Percentiles rank a stretch among this genome's conserved stretches.
Conservation (phyloP, 2,329 filamentous ascomycete species). For the Fusarium heterosporum region DNA sequence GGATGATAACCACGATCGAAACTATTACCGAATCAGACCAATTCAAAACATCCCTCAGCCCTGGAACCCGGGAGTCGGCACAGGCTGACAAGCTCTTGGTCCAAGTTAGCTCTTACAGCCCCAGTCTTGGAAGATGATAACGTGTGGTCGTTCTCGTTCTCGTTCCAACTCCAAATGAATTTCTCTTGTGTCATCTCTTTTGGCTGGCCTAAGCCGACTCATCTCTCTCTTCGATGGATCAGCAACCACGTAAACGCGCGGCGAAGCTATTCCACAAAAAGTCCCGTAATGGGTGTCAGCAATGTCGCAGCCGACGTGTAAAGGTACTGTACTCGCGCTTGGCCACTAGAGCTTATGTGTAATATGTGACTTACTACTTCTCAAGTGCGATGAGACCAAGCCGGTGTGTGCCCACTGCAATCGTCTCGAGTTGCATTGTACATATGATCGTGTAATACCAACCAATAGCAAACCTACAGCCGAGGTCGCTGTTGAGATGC, state of each 20-base stretch:
- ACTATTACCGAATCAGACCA: not conserved
- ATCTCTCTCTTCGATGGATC: not conserved
- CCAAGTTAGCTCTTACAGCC: not conserved
- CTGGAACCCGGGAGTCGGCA: not conserved
- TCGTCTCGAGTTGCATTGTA: not conserved
- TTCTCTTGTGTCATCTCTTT: not conserved
- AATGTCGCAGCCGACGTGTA: conserved; percentile 11
- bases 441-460: not conserved
- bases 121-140: not conserved
- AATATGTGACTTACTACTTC: not conserved
- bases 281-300: conserved; percentile 13
- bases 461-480: not conserved
- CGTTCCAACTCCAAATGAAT: not conserved
- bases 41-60: not conserved
- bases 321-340: not conserved
- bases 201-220: not conserved
- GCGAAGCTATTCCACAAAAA: conserved; percentile 17
- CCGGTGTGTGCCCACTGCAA: conserved; percentile 2
- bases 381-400: conserved; percentile 7
- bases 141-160: conserved; percentile 10
- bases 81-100: not conserved
- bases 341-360: too few relatives aligned
- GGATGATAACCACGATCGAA: not conserved
- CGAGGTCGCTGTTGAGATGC: not conserved
- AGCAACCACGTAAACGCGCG: conserved; percentile 6